Percentiles rank a stretch among this genome's conserved stretches.
phyloP scores from a whole-genome alignment of 2,329 filamentous ascomycete species.

The Xylariales sp. region DNA sequence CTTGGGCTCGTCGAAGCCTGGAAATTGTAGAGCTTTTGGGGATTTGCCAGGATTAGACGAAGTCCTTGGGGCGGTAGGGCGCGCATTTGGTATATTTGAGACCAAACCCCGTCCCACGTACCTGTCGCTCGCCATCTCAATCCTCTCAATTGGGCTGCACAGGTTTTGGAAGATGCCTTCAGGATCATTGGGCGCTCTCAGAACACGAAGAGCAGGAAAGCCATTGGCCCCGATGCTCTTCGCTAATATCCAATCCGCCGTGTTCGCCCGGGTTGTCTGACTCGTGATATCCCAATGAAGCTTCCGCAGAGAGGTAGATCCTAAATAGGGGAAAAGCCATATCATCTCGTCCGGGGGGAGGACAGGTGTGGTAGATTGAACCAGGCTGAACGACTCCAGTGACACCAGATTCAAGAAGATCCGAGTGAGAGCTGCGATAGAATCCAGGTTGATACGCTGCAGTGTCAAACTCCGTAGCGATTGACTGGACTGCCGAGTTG shows the following conservation, averaged over 20 bases:
- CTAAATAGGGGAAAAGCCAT: slow-evolving; percentile 61
- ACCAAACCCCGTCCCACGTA: slow-evolving; percentile 32
- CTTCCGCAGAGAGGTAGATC: slow-evolving; percentile 45
- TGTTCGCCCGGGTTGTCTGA: slow-evolving; percentile 36
- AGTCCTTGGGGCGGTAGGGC: slow-evolving; percentile 24
- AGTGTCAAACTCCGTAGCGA: slow-evolving; percentile 47
- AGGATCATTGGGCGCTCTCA: slow-evolving; percentile 65
- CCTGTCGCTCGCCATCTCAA: slow-evolving; percentile 47
- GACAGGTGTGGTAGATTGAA: slow-evolving; percentile 50
- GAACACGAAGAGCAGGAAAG: slow-evolving; percentile 55
- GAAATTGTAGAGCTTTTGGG: not conserved
- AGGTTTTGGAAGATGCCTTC: slow-evolving; percentile 65
- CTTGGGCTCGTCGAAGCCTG: slow-evolving; percentile 12
- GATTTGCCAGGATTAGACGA: slow-evolving; percentile 29
- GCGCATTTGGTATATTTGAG: slow-evolving; percentile 13
- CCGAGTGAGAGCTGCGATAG: slow-evolving; percentile 53
- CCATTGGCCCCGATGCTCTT: slow-evolving; percentile 55
- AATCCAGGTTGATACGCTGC: slow-evolving; percentile 51
- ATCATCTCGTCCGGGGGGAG: slow-evolving; percentile 52
- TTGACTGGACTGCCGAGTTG: slow-evolving; percentile 42
- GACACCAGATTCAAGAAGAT: slow-evolving; percentile 50
- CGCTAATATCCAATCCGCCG: slow-evolving; percentile 59
- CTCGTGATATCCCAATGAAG: slow-evolving; percentile 64
- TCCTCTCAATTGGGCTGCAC: slow-evolving; percentile 56
- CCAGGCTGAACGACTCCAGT: slow-evolving; percentile 47